Percentiles rank a stretch among this genome's conserved stretches.
phyloP scores from a whole-genome alignment of 1,139 yeast genomes.

The Candida labiduridarum region DNA sequence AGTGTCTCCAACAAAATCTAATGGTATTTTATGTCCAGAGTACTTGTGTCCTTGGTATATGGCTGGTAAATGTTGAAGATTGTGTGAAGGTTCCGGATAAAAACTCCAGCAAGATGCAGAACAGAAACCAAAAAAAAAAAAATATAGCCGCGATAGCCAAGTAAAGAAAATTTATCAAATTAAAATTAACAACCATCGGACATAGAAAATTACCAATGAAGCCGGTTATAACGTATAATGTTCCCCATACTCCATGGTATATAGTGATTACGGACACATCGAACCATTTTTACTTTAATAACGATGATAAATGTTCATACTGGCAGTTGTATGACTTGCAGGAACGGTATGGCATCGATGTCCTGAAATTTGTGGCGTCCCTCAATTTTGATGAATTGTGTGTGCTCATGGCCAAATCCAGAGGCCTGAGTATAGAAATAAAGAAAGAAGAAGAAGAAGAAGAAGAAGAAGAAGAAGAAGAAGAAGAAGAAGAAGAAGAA shows the following conservation, averaged over 20 bases:
- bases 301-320: slow-evolving; percentile 21
- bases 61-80: no score
- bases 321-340: slow-evolving; percentile 39
- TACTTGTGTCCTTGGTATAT: no score
- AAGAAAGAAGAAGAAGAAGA: slow-evolving; percentile 10
- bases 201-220: slow-evolving; percentile 9
- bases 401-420: slow-evolving; percentile 31
- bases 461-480: no score
- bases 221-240: slow-evolving; percentile 21
- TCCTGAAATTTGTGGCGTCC: slow-evolving; percentile 17
- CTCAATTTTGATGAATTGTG: slow-evolving; percentile 34
- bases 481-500: slow-evolving; percentile 8
- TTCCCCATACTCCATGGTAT: slow-evolving; percentile 28
- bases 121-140: neutral
- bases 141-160: neutral
- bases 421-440: slow-evolving; percentile 25
- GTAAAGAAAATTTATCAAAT: neutral
- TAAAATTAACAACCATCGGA: neutral
- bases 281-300: slow-evolving; percentile 36
- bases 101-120: neutral
- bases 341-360: slow-evolving; percentile 18
- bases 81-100: no score
- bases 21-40: no score
- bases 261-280: slow-evolving; percentile 31
- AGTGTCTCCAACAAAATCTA: no score